A percentile compares a stretch with the other conserved stretches of the same genome.
Conservation (phyloP, 2,329 filamentous ascomycete genomes). For the Aspergillus sp. region DNA sequence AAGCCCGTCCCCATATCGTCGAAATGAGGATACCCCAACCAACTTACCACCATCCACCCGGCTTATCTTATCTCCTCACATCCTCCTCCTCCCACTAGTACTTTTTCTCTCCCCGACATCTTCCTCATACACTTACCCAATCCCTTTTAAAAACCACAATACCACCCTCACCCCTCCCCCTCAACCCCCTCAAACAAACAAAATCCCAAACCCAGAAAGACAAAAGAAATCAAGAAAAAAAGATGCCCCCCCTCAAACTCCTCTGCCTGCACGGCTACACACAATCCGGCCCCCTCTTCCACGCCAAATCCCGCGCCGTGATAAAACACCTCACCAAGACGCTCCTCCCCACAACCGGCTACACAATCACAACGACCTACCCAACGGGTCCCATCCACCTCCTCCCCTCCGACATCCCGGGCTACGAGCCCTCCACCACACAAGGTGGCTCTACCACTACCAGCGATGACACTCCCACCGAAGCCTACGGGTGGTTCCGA, state of each 20-base stretch:
- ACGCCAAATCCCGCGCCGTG: conserved; percentile 82
- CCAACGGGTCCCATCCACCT: conserved; percentile 69
- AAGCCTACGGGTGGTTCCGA: conserved; percentile 84
- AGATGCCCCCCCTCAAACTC: conserved; percentile 56
- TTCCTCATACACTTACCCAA: neutral
- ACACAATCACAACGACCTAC: conserved; percentile 64
- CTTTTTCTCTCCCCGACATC: neutral
- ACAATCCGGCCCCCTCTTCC: conserved; percentile 83
- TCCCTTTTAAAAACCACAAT: neutral
- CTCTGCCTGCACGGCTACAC: conserved; percentile 88
- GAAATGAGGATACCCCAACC: neutral
- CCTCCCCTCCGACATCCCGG: conserved; percentile 67
- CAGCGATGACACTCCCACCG: conserved; percentile 53
- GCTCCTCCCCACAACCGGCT: conserved; percentile 55
- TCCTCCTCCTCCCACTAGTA: neutral
- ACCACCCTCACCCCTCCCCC: neutral
- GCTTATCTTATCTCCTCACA: conserved; percentile 8
- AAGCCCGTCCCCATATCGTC: too few species aligned
- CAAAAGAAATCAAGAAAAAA: neutral
- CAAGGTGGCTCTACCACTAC: conserved; percentile 27
- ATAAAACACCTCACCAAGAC: conserved; percentile 77
- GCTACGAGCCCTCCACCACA: conserved; percentile 55
- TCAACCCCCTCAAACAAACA: neutral
- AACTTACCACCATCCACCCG: neutral
- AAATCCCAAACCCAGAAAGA: conserved; percentile 7